Base-by-base conservation (phyloP, 2,329 filamentous ascomycete species). In the Bipolaris sorokiniana region DNA sequence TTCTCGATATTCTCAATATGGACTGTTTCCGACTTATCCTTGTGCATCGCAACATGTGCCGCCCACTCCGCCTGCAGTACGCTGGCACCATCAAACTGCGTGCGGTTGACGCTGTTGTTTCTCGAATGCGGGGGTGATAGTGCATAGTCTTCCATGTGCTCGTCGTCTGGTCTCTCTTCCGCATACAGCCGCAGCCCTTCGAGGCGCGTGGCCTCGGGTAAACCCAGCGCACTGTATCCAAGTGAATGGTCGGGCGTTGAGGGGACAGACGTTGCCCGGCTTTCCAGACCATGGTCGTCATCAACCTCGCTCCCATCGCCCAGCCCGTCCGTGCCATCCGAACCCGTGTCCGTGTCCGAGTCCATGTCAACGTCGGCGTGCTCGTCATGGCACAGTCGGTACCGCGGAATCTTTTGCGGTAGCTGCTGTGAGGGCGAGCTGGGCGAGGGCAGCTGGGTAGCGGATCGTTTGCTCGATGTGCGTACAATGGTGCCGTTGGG, bases 361-460 rank as follows among this genome's bases (percentile, higher is more conserved):
- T 66, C 59, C 38, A 63, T 46, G 51, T 63, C 64, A 23, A 55
- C 48, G 26, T 56, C 61, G n/a, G 58, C 50, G 36, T 57, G 20
- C 20, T 36, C 41, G 48, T 66, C 52, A 23, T 62, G 59, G 26
- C 56, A 69, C 49, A 73, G 61, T 20, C 69, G 58, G 53, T 65
- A 65, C 26, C 67, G 50, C 16, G 72, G 71, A 9, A 75, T 71
- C 70, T 76, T 76, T 54, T 70, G 69, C n/a, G 70, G 73, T 50
- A 74, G 54, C 48, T 68, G 68, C 34, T 70, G 70, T 13, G 68
- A 67, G 3, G 73, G 73, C 54, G 71, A 74, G 63, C 42, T 74
- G 48, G 72, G 72, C 55, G 73, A 74, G 26, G 73, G 73, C 53
- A 75, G 59, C 61, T 75, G 73, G 9, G 73, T 75, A 2, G 73